phyloP scores from a whole-genome alignment of 78 protist genomes.

The Speleostelium caveatum region DNA sequence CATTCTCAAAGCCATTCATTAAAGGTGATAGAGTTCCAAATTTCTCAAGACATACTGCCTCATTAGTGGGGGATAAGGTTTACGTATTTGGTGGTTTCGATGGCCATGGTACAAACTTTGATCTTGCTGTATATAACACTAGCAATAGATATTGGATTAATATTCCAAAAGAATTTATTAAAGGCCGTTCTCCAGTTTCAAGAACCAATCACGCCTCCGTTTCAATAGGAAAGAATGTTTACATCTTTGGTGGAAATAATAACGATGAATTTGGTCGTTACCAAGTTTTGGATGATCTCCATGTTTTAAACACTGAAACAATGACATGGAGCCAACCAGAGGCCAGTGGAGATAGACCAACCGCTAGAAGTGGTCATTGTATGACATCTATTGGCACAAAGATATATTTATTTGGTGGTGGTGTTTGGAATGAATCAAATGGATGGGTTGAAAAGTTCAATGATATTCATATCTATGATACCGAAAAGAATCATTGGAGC shows the following conservation, averaged over 20 bases:
- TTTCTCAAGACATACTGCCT: slow-evolving; percentile 57
- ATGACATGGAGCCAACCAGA: slow-evolving; percentile 55
- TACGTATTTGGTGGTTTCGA: slow-evolving; percentile 81
- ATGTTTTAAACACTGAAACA: slow-evolving; percentile 46
- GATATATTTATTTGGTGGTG: slow-evolving; percentile 79
- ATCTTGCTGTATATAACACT: slow-evolving; percentile 53
- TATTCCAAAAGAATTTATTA: slow-evolving; percentile 20
- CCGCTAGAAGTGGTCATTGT: slow-evolving; percentile 74
- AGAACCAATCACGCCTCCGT: slow-evolving; percentile 73
- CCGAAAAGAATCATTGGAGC: slow-evolving; percentile 47
- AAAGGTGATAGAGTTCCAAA: slow-evolving; percentile 72
- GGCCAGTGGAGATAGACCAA: slow-evolving; percentile 51
- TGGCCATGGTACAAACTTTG: slow-evolving; percentile 69
- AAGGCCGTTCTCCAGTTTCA: slow-evolving; percentile 41
- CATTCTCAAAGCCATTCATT: slow-evolving; percentile 39
- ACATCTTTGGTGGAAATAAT: slow-evolving; percentile 79
- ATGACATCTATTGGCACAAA: slow-evolving; percentile 71
- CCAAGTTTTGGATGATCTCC: slow-evolving; percentile 70
- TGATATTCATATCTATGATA: slow-evolving; percentile 71
- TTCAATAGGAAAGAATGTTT: slow-evolving; percentile 58
- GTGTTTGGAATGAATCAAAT: slow-evolving; percentile 65
- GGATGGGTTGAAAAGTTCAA: slow-evolving; percentile 84
- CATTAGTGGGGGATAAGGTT: slow-evolving; percentile 25
- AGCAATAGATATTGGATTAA: slow-evolving; percentile 28
- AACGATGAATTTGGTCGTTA: slow-evolving; percentile 63